Evolutionary conservation across 495 filamentous ascomycete genomes (phyloP).

Genomic region (Massariosphaeria phaeospora): DNA sequence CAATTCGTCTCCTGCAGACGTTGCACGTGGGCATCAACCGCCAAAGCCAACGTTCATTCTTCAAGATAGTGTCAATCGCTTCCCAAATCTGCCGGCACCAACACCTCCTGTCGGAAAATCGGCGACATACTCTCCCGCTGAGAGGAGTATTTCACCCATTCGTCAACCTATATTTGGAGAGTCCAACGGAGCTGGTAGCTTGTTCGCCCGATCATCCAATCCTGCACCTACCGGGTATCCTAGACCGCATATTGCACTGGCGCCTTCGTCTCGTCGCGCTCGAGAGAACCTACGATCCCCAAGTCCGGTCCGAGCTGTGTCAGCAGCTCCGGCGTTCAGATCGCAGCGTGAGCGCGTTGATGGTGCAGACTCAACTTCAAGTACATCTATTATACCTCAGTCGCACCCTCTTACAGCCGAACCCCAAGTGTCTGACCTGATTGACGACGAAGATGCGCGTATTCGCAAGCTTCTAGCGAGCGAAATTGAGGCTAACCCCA

Average conservation of each 20-base stretch:
- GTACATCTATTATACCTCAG: slow-evolving; percentile 34
- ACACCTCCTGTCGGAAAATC: slow-evolving; percentile 27
- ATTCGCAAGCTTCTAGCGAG: slow-evolving; percentile 54
- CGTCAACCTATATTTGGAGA: slow-evolving; percentile 9
- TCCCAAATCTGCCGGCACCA: slow-evolving; percentile 22
- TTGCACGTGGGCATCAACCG: slow-evolving; percentile 17
- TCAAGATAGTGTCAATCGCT: slow-evolving; percentile 20
- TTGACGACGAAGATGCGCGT: slow-evolving; percentile 60
- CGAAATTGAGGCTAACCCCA: slow-evolving; percentile 49
- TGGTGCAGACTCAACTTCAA: slow-evolving; percentile 16
- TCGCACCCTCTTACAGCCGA: slow-evolving; percentile 39
- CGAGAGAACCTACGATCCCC: slow-evolving; percentile 69
- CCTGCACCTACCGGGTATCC: slow-evolving; percentile 38
- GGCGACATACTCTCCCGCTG: slow-evolving; percentile 11
- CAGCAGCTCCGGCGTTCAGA: slow-evolving; percentile 43
- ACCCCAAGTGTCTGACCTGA: slow-evolving; percentile 38
- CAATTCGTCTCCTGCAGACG: slow-evolving; percentile 16
- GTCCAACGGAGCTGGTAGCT: background rate
- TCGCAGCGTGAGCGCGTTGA: slow-evolving; percentile 1
- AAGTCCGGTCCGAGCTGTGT: slow-evolving; percentile 61
- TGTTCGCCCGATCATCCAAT: background rate
- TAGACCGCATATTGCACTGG: slow-evolving; percentile 51
- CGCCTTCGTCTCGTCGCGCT: slow-evolving; percentile 46
- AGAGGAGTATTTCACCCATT: slow-evolving; percentile 9
- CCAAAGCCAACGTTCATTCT: slow-evolving; percentile 8